phyloP scores from a whole-genome alignment of 441 rosid genomes.

The Monsonia emarginata region DNA sequence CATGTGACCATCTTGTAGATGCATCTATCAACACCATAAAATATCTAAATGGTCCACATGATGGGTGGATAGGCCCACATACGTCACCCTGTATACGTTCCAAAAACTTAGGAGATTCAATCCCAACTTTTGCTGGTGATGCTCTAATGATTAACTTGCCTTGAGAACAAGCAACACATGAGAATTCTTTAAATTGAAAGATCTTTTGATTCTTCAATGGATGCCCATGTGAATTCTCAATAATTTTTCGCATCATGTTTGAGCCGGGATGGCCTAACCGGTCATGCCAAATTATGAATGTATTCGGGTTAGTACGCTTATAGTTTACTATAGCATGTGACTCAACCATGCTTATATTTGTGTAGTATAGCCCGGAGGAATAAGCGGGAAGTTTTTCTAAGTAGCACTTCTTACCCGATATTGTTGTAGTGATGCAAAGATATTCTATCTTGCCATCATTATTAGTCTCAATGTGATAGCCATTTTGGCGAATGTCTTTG shows the following conservation, averaged over 20 bases:
- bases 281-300: neutral
- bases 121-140: neutral
- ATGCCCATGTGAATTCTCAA: neutral
- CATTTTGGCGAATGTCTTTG: conserved; percentile 7
- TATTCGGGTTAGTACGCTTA: neutral
- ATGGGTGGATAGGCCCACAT: too few relatives aligned
- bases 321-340: neutral
- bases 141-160: neutral
- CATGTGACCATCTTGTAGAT: neutral
- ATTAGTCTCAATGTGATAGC: neutral
- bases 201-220: conserved; percentile 8
- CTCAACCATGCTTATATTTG: neutral
- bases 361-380: neutral
- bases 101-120: neutral
- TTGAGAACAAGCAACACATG: neutral
- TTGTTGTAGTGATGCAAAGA: neutral
- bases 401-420: neutral
- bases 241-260: neutral
- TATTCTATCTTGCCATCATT: neutral
- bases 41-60: neutral
- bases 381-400: neutral
- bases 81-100: too few relatives aligned
- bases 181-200: neutral
- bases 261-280: neutral
- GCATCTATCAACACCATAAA: too few relatives aligned